Evolutionary conservation across 176 grass and related monocot genomes (phyloP).

Genomic region (Oryza rufipogon): DNA sequence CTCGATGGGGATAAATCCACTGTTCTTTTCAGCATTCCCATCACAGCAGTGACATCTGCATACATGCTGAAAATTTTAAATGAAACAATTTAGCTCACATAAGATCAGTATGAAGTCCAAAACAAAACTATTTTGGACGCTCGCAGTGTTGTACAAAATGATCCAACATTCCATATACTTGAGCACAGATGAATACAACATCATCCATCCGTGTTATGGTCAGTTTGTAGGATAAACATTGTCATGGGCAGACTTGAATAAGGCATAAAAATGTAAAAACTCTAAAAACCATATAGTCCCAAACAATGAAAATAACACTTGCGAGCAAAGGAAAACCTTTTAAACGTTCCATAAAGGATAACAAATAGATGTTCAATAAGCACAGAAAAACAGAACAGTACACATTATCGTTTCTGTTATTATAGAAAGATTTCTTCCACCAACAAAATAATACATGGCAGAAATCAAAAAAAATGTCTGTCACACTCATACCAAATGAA

Average conservation of each 20-base stretch:
- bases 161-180: neutral
- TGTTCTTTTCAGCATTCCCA: neutral
- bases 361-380: too few species aligned
- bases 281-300: too few species aligned
- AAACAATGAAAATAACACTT: neutral
- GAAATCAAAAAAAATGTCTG: constrained; percentile 2
- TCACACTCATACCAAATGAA: neutral
- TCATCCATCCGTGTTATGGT: neutral
- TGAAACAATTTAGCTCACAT: neutral
- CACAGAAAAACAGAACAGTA: neutral
- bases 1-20: neutral
- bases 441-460: neutral
- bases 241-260: neutral
- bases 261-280: neutral
- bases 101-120: constrained; percentile 8
- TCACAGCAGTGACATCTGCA: neutral
- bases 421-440: neutral
- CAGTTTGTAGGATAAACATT: neutral
- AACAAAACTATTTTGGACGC: neutral
- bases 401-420: neutral
- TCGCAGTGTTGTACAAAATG: neutral
- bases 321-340: neutral
- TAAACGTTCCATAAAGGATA: constrained; percentile 9
- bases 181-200: neutral
- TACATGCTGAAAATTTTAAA: constrained; percentile 22